Base-by-base conservation (phyloP, 768 basidiomycete species). In the Boletellus emodensis region DNA sequence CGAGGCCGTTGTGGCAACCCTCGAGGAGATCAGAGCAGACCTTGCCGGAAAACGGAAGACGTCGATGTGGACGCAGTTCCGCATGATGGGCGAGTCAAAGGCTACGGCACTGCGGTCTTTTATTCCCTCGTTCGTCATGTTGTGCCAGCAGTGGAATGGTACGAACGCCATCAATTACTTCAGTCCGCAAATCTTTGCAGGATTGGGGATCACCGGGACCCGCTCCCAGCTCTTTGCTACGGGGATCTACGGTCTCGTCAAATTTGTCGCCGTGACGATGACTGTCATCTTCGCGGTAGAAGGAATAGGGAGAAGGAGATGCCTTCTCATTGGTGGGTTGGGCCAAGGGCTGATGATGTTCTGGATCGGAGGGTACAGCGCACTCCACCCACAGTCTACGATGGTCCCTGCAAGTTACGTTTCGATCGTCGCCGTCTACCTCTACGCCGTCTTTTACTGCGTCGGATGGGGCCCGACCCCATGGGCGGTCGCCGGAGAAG, bases 101-200 rank as follows among this genome's bases (percentile, higher is more conserved):
- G 49, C 59, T 3, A 75, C 71, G n/a, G 70, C 71, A 0, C 50
- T 77, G n/a, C 67, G 74, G 30, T 75, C 71, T 18, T 70, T 75
- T 44, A 76, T 77, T 17, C 75, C 77, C 5, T 69, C 75, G 1
- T 55, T 78, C 22, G 66, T 77, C 52, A 77, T 78, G 72, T 67
- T 76, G 52, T 74, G 72, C 59, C 64, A 66, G 36, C 71, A 80
- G 60, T 77, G 76, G 72, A 79, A 75, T 0, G 80, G 80, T 13
- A 76, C 76, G 12, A 80, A 81, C 53, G 72, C 77, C 3, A 76
- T 81, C 57, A 79, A 79, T 57, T 81, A 81, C 55, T 82, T 73
- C 51, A 74, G 74, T 53, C 80, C 80, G 0, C 59, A 72, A 36
- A 76, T 81, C 52, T 81, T 82, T 53, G 71, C 71, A 3, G 63